phyloP scores from a whole-genome alignment of 257 asterid genomes.

The Cinchona pubescens region DNA sequence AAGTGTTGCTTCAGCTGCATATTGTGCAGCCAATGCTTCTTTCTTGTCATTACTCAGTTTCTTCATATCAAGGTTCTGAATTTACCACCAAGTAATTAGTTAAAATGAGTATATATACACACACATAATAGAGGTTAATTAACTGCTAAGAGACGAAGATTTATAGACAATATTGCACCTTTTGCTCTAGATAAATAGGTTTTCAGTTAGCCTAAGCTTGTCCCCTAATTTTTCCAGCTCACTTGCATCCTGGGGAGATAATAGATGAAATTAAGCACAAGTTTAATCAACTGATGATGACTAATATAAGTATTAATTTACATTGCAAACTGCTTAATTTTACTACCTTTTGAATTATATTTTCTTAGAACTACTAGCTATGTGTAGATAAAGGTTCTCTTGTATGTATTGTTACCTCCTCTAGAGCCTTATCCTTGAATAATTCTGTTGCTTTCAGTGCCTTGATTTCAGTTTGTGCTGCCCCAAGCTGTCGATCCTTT shows the following conservation, averaged over 20 bases:
- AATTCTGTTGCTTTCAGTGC: slow-evolving; percentile 59
- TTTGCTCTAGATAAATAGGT: slow-evolving; percentile 56
- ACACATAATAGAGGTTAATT: not conserved
- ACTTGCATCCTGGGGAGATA: slow-evolving; percentile 44
- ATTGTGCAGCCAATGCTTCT: slow-evolving; percentile 77
- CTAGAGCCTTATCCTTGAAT: slow-evolving; percentile 71
- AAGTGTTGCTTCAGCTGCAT: slow-evolving; percentile 90
- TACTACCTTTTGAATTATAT: not conserved
- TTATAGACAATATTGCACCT: slow-evolving; percentile 42
- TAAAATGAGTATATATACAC: not conserved
- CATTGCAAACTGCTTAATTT: not conserved
- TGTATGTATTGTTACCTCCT: slow-evolving; percentile 60
- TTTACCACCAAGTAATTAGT: not conserved
- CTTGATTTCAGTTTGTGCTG: slow-evolving; percentile 68
- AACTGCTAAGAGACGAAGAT: not conserved
- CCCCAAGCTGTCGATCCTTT: slow-evolving; percentile 58
- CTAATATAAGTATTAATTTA: not conserved
- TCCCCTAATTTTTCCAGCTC: slow-evolving; percentile 57
- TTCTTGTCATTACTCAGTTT: slow-evolving; percentile 58
- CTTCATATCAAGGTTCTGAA: slow-evolving; percentile 76
- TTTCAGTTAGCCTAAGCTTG: slow-evolving; percentile 48
- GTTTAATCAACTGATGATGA: not conserved
- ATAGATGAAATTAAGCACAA: slow-evolving; percentile 2
- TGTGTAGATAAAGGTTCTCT: not conserved
- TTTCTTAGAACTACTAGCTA: not conserved